Evolutionary conservation across 1,284 basidiomycete genomes (phyloP).

Genomic region (Pulveroboletus sp.): DNA sequence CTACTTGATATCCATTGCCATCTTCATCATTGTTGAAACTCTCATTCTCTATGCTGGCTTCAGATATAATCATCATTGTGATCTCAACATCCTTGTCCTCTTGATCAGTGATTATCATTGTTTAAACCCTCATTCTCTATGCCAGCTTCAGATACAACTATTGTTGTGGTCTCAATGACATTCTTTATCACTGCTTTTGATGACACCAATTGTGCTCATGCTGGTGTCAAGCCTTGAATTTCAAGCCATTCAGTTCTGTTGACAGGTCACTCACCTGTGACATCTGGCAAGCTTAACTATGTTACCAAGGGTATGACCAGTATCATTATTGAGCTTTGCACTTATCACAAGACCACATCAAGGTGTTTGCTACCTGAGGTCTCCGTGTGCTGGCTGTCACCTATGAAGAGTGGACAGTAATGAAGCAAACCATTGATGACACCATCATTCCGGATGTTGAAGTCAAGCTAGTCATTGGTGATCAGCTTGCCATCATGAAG

Average conservation of each 20-base stretch:
- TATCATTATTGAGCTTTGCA: constrained; percentile 94
- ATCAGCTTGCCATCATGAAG: constrained; percentile 99
- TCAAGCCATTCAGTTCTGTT: constrained; percentile 99
- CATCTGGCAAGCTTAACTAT: constrained; percentile 93
- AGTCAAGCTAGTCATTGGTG: constrained; percentile 99
- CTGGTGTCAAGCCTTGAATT: constrained; percentile 93
- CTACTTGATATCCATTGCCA: constrained; percentile 91
- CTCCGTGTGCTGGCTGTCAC: constrained; percentile 97
- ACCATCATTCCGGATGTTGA: constrained; percentile 94
- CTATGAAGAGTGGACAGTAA: constrained; percentile 89
- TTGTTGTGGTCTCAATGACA: too few species aligned
- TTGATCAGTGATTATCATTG: constrained; percentile 97
- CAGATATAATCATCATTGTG: constrained; percentile 87
- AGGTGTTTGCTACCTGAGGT: constrained; percentile 95
- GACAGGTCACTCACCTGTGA: constrained; percentile 98
- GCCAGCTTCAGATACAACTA: constrained; percentile 91
- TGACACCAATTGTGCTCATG: constrained; percentile 75
- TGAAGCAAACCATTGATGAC: constrained; percentile 98
- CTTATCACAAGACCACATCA: constrained; percentile 97
- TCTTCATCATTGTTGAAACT: constrained; percentile 90
- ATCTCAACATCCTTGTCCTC: constrained; percentile 95
- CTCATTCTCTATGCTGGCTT: constrained; percentile 87
- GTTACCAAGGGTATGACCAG: constrained; percentile 99
- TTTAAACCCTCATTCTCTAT: constrained; percentile 96
- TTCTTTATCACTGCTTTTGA: constrained; percentile 82